Base-by-base conservation (phyloP, 208 protist species). In the Trypanosoma lewisi region DNA sequence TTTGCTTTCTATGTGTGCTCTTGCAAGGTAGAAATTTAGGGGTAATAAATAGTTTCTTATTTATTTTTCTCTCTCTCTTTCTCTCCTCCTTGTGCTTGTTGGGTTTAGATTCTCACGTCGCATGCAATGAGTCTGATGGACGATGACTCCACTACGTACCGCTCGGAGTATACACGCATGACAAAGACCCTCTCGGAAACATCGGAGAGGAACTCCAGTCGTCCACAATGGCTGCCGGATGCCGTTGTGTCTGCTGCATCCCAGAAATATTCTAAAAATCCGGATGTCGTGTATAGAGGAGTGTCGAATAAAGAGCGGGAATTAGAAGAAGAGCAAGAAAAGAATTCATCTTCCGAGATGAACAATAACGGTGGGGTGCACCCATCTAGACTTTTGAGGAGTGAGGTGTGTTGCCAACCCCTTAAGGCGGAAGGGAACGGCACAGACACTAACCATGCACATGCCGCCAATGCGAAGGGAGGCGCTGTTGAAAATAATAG, bases 81-180 rank as follows among this genome's bases (percentile, higher is more conserved):
- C n/a, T n/a, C n/a, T n/a, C n/a, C n/a, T n/a, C n/a, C 19, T 44
- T 44, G 12, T 14, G 14, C 39, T 14, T 44, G 14, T 44, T 44
- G 2, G 14, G 11, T 44, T n/a, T n/a, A n/a, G n/a, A n/a, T n/a
- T n/a, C n/a, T n/a, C n/a, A n/a, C 2, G 14, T 37, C 50, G 28
- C 30, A 8, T 28, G 30, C 19, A 31, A 49, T 49, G 39, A 60
- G 33, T 28, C 23, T 65, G 25, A 48, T 56, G 47, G 45, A 51
- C 42, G 52, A 67, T 4, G 62, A 67, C 14, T 67, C 62, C 21
- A 60, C 62, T 23, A 67, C 51, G 9, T 67, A 59, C 39, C 52
- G 51, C 51, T 59, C 62, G 4, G 12, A 4, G 4, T 12, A 31
- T 25, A 52, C 62, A 7, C 25, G 28, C 21, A 23, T 0, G 25